Evolutionary conservation across 1,284 basidiomycete genomes (phyloP), one percentile per base, ranked within the genome.

Genomic region (Entoloma clypeatum): DNA sequence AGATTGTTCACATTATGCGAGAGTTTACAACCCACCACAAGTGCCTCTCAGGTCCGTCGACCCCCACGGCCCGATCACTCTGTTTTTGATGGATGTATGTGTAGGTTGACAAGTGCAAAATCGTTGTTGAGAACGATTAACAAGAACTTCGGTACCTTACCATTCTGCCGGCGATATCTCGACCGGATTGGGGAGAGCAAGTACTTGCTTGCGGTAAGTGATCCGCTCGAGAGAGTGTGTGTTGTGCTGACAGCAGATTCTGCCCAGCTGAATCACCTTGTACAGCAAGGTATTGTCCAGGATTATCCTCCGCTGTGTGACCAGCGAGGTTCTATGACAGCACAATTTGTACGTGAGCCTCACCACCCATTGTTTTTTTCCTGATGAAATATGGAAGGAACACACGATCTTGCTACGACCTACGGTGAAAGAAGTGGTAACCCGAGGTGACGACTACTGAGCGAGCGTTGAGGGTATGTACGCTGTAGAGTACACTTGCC

Each of bases 281-380:
- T 99, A 13, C 69, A 77, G 40, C 82, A 92, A 66, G 89, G 86
- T 2, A 80, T 98, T 44, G 92, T 99, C 0, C 79, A 85, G 55
- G 91, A 87, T 53, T 98, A 99, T 64, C 96, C 92, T n/a, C 96
- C 96, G 1, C 71, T 99, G 13, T 82, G 79, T 49, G 95, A 99
- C 57, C 71, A 76, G 38, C 69, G 64, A 26, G 83, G 90, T 18
- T 77, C 83, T 4, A 94, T 93, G 90, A 96, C 93, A 1, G 93
- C 93, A 3, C 93, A 96, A 75, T 95, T 86, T 62, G 90, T 91
- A 55, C 54, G 84, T 74, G 26, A 6, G 27, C 39, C 23, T 19
- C 49, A 11, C 7, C 11, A 10, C 10, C 10, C 7, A 27, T 21
- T 14, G 14, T 30, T 7, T 29, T 33, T 26, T 22, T 19, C 42